These are phyloP conservation scores for Ophiostoma ips DNA, from an alignment of 2,329 filamentous ascomycete genomes.

Conservation along the genomic window DNA sequence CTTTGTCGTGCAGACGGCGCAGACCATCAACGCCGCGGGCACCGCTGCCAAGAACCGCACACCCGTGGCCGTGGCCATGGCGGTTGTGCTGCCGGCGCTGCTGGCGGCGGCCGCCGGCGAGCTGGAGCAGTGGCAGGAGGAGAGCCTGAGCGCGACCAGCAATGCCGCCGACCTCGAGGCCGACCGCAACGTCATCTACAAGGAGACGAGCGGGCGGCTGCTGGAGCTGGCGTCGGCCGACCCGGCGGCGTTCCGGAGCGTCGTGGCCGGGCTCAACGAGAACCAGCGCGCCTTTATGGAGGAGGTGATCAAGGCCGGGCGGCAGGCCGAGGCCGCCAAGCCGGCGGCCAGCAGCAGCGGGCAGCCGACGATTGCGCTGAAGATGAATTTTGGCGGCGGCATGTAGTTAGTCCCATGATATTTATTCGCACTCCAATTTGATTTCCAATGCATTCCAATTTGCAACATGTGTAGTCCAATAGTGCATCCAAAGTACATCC, in stretches of 20 bases:
- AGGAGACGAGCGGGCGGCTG: constrained; percentile 61
- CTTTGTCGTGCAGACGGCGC: constrained; percentile 38
- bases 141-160: neutral
- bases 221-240: constrained; percentile 70
- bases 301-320: constrained; percentile 57
- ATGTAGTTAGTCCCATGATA: neutral
- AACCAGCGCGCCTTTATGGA: constrained; percentile 68
- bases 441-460: no score
- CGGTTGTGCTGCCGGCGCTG: constrained; percentile 63
- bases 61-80: constrained; percentile 47
- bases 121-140: constrained; percentile 27
- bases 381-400: constrained; percentile 69
- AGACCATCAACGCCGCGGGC: neutral
- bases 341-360: constrained; percentile 24
- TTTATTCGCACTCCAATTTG: neutral
- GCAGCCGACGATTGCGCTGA: constrained; percentile 77
- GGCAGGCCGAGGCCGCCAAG: constrained; percentile 22
- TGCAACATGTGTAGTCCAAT: no score
- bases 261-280: constrained; percentile 57
- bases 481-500: no score
- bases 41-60: constrained; percentile 25
- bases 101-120: constrained; percentile 52
- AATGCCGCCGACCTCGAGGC: constrained; percentile 15
- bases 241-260: constrained; percentile 55
- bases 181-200: constrained; percentile 39